Evolutionary conservation across 2,329 filamentous ascomycete genomes (phyloP), one percentile per base, ranked within the genome.

Genomic region (Alternaria burnsii): DNA sequence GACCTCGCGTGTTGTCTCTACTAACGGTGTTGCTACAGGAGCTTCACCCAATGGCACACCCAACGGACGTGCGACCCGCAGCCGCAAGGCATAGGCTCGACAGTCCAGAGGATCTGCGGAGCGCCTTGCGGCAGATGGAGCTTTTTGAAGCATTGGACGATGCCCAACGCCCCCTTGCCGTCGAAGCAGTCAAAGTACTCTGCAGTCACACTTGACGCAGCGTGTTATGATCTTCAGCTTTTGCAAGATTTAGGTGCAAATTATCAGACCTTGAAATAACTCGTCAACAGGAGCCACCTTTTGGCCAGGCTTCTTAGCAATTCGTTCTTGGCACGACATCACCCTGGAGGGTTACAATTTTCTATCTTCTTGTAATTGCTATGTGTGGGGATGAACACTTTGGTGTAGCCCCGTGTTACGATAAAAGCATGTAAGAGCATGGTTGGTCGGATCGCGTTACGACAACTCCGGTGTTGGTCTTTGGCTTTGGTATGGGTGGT

Each of bases 1-100:
- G 1, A 68, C 62, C 20, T 81, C 85, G 73, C 76, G 80, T 71
- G 76, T 77, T 62, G 73, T 71, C n/a, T 58, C 71, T 43, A 71
- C 76, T 71, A 80, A 80, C 59, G 79, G 77, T 44, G 73, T 76
- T 60, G 73, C 78, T 44, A 75, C 76, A 78, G 72, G 79, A 71
- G 75, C 76, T 34, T 74, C 81, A 62, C 76, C 84, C 63, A 86
- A 85, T 51, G 68, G 66, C 54, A 76, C 75, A 38, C 73, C 85
- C 68, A 90, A 86, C 74, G 88, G 87, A 66, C 80, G 84, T 63
- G 84, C 85, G 59, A 88, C 89, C 50, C 85, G 90, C 70, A 91
- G 88, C 68, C 87, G 90, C 75, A 92, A 91, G 85, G 90, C 89
- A 58, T 89, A 88, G 79, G 34, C 43, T 30, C n/a, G 52, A 26